Evolutionary conservation across 352 stramenopile genomes (phyloP).

Genomic region (Globisporangium takayamanum): DNA sequence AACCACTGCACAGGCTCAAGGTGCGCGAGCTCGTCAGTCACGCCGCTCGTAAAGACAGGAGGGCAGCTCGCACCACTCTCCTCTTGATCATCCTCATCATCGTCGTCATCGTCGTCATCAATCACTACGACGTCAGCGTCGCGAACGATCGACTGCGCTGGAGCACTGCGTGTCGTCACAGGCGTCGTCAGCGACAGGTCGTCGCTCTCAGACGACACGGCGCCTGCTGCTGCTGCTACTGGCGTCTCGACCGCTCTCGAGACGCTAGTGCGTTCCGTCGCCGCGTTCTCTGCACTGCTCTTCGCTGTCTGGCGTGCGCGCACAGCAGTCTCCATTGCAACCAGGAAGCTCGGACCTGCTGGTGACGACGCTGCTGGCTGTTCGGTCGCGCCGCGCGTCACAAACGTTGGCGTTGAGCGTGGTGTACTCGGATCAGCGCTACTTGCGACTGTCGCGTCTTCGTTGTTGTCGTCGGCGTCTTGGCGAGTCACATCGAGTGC

Average conservation of each 20-base stretch:
- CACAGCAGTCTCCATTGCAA: not conserved
- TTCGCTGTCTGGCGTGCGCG: not conserved
- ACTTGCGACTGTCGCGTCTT: not conserved
- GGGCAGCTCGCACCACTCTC: not conserved
- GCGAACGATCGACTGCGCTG: not conserved
- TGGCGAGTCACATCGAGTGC: not conserved
- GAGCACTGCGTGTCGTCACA: not conserved
- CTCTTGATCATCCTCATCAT: not conserved
- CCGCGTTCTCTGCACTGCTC: not conserved
- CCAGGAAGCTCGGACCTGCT: not conserved
- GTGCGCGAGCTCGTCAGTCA: slow-evolving; percentile 1
- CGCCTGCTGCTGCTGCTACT: not conserved
- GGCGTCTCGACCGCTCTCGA: not conserved
- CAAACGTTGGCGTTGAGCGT: not conserved
- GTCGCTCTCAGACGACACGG: not conserved
- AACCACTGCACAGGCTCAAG: not conserved
- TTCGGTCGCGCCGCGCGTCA: not conserved
- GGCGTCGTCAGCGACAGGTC: not conserved
- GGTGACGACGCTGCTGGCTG: no score
- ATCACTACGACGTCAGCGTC: not conserved
- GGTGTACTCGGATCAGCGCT: not conserved
- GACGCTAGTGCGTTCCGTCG: not conserved
- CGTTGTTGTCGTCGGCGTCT: not conserved
- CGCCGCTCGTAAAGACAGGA: slow-evolving; percentile 1
- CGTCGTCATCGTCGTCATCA: not conserved